Percentiles rank a stretch among this genome's conserved stretches.
Conservation (phyloP, 2,329 filamentous ascomycete species). For the Aspergillus aculeatus region DNA sequence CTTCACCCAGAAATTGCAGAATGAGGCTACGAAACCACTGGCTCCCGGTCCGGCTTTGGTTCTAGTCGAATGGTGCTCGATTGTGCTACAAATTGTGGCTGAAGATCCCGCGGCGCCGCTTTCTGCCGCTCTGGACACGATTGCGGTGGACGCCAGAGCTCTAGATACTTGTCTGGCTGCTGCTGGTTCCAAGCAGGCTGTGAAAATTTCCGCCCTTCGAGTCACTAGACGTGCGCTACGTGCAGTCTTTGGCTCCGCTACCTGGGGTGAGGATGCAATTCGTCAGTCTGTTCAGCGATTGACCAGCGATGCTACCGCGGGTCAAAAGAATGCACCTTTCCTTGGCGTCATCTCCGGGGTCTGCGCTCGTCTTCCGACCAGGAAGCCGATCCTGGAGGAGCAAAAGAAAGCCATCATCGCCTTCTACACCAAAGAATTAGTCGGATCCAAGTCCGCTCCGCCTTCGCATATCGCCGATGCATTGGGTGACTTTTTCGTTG, state of each 20-base stretch:
- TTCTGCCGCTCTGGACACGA: conserved; percentile 58
- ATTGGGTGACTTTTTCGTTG: conserved; percentile 76
- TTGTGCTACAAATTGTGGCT: conserved; percentile 71
- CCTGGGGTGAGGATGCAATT: conserved; percentile 61
- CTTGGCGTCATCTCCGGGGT: conserved; percentile 87
- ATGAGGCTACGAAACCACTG: conserved; percentile 75
- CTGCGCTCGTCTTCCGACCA: conserved; percentile 66
- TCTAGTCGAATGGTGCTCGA: conserved; percentile 82
- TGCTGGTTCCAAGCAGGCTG: conserved; percentile 60
- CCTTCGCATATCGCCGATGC: conserved; percentile 70
- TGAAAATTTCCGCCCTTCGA: conserved; percentile 72
- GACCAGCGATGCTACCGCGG: conserved; percentile 64
- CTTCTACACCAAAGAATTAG: conserved; percentile 82
- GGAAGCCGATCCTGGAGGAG: conserved; percentile 61
- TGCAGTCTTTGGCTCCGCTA: conserved; percentile 63
- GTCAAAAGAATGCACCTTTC: conserved; percentile 70
- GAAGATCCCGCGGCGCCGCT: conserved; percentile 64
- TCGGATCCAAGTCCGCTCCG: conserved; percentile 72
- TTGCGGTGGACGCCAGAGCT: conserved; percentile 68
- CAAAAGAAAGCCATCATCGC: conserved; percentile 72
- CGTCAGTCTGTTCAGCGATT: conserved; percentile 64
- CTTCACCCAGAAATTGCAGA: conserved; percentile 66
- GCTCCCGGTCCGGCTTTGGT: conserved; percentile 81
- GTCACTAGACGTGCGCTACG: conserved; percentile 78
- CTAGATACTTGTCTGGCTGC: conserved; percentile 74